These are phyloP conservation scores for Ganoderma multipileum DNA, from an alignment of 1,284 basidiomycete species.

Conservation along the genomic window DNA sequence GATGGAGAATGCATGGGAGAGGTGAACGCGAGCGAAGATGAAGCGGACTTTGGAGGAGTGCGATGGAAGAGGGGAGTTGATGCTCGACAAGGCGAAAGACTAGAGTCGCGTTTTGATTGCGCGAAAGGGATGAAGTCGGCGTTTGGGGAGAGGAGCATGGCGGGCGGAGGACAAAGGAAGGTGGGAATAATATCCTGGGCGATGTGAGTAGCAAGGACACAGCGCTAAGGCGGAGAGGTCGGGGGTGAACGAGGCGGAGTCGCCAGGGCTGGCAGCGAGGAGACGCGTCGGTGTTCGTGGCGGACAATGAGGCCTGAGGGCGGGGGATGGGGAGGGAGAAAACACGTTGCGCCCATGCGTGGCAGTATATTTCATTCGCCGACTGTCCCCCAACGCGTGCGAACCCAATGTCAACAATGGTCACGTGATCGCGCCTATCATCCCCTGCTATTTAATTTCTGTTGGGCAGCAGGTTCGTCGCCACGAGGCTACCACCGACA, in stretches of 20 bases:
- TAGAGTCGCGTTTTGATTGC: conserved; percentile 46
- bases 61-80: conserved; percentile 45
- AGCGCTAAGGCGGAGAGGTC: conserved; percentile 6
- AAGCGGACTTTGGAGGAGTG: conserved; percentile 43
- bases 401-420: conserved; percentile 31
- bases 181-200: conserved; percentile 28
- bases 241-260: conserved; percentile 2
- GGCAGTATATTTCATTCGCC: conserved; percentile 13
- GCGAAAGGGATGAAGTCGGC: conserved; percentile 45
- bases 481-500: neutral
- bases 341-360: conserved; percentile 7
- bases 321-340: conserved; percentile 4
- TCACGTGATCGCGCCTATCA: conserved; percentile 30
- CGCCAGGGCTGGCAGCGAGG: conserved; percentile 11
- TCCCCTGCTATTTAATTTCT: too few relatives aligned
- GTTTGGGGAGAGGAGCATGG: conserved; percentile 46
- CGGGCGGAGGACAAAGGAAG: conserved; percentile 41
- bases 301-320: conserved; percentile 7
- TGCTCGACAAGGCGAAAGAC: conserved; percentile 53
- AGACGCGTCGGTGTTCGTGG: conserved; percentile 14
- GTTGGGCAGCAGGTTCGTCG: too few relatives aligned
- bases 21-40: conserved; percentile 46
- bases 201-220: conserved; percentile 2
- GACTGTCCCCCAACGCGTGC: conserved; percentile 19
- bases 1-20: conserved; percentile 70